Percentiles rank a stretch among this genome's conserved stretches.
These are phyloP conservation scores for Schizothecium vesticola DNA, from an alignment of 495 filamentous ascomycete genomes.

Conservation along the genomic window DNA sequence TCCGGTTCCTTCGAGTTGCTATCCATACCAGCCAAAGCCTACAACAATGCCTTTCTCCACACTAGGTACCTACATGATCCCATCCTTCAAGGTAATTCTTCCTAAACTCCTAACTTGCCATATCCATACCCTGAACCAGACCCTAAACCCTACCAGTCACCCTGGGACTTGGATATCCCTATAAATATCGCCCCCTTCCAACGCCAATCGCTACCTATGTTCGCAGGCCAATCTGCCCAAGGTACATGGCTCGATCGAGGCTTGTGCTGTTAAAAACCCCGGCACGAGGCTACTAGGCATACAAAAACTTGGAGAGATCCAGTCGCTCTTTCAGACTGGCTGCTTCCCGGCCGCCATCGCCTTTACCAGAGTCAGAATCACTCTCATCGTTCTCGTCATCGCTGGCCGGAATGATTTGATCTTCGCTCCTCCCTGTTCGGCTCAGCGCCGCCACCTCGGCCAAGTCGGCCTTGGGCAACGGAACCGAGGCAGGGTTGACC, in stretches of 20 bases:
- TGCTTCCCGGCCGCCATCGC: neutral
- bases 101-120: neutral
- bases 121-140: neutral
- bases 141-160: neutral
- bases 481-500: slow-evolving; percentile 38
- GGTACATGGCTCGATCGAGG: no score
- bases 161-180: neutral
- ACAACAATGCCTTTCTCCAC: neutral
- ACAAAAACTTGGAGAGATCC: slow-evolving; percentile 52
- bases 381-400: slow-evolving; percentile 53
- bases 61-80: neutral
- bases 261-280: neutral
- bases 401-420: slow-evolving; percentile 65
- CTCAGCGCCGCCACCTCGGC: slow-evolving; percentile 36
- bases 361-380: slow-evolving; percentile 15
- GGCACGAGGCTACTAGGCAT: slow-evolving; percentile 28
- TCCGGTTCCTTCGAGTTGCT: neutral
- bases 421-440: slow-evolving; percentile 62
- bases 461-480: slow-evolving; percentile 37
- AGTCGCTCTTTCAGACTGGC: slow-evolving; percentile 24
- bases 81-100: neutral
- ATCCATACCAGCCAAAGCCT: neutral
- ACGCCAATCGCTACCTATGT: neutral
- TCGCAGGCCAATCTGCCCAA: neutral
- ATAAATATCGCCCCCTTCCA: neutral